Base-by-base conservation (phyloP, 2,329 filamentous ascomycete genomes). In the Mariannaea elegans region DNA sequence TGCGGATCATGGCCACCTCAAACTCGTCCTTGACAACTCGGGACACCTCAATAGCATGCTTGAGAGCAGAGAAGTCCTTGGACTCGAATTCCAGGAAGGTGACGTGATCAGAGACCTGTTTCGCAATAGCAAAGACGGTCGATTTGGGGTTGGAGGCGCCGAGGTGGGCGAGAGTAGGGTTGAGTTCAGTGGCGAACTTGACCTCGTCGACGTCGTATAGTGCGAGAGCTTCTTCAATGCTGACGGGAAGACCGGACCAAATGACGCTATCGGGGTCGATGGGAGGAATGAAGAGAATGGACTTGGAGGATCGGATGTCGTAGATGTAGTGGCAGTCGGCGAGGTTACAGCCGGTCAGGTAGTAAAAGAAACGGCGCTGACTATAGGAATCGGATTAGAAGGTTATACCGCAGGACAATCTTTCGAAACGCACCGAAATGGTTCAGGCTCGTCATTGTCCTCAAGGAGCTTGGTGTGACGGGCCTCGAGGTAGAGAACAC, bases 331-430 rank as follows among this genome's bases (percentile, higher is more conserved):
- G 89, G 70, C 90, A 90, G 76, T 97, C 93, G 59, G 94, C 86
- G 27, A 96, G 83, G 63, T 88, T 84, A 73, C 82, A 96, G 68
- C 95, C 95, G 21, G 92, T 94, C 42, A 98, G 83, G 78, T 99
- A 99, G 85, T 91, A 97, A 81, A 99, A 99, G 76, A 88, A 92
- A 55, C 95, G 90, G 64, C 94, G 91, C 78, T 97, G 94, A 65
- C 92, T 93, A 67, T 46, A 9, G 5, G 23, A 29, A 27, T 27
- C 6, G 9, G 10, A 1, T 31, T 53, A 55, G 29, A 39, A 64
- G 12, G 65, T 62, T 16, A 1, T 21, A 38, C 1, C 7, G 29
- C 2, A 14, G 14, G 5, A 23, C 13, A 54, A 8, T 39, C 38
- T n/a, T 3, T 14, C 9, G 24, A 9, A 21, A 45, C 67, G 52